A percentile compares a stretch with the other conserved stretches of the same genome.
phyloP scores from a whole-genome alignment of 768 basidiomycete genomes.

The Pleurotus pulmonarius region DNA sequence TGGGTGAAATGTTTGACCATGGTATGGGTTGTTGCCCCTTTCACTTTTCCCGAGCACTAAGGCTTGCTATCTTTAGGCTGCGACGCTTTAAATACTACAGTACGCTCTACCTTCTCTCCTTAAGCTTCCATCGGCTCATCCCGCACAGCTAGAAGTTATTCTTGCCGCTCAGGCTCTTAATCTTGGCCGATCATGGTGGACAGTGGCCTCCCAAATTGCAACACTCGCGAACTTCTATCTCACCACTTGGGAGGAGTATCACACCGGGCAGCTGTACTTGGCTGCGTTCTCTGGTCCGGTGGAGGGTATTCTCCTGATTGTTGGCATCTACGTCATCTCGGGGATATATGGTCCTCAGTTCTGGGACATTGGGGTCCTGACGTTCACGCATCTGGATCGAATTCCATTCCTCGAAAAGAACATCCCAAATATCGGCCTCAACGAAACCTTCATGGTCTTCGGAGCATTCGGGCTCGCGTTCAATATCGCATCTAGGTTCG shows the following conservation, averaged over 20 bases:
- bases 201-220: constrained; percentile 79
- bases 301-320: constrained; percentile 90
- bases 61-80: constrained; percentile 46
- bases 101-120: constrained; percentile 25
- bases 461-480: constrained; percentile 64
- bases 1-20: constrained; percentile 99
- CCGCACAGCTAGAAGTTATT: constrained; percentile 75
- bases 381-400: constrained; percentile 51
- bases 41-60: no score
- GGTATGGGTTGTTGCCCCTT: constrained; percentile 39
- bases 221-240: constrained; percentile 78
- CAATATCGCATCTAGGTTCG: constrained; percentile 75
- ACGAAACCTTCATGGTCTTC: constrained; percentile 87
- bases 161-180: constrained; percentile 83
- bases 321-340: constrained; percentile 70
- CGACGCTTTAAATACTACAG: constrained; percentile 94
- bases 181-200: constrained; percentile 96
- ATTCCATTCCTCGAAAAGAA: constrained; percentile 39
- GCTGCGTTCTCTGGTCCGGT: constrained; percentile 94
- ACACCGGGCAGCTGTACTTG: constrained; percentile 90
- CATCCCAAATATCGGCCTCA: constrained; percentile 70
- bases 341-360: constrained; percentile 75
- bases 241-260: constrained; percentile 83
- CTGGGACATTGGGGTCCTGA: constrained; percentile 73
- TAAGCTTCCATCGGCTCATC: background rate